phyloP scores from a whole-genome alignment of 2,329 filamentous ascomycete genomes.

The Endoconidiophora laricicola region DNA sequence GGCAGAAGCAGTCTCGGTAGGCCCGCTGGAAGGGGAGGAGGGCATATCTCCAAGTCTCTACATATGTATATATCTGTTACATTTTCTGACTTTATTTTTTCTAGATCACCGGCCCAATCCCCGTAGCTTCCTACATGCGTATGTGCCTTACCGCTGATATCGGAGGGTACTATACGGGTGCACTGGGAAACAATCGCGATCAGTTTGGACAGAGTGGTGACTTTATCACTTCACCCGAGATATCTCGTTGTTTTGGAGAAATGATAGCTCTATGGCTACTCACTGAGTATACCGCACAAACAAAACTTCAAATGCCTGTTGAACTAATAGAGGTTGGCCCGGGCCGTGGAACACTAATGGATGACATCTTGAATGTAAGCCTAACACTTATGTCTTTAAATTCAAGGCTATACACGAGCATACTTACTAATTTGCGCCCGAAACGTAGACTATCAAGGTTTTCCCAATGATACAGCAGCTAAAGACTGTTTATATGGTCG shows the following conservation, averaged over 20 bases:
- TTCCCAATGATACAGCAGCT: constrained; percentile 67
- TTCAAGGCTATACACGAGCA: not conserved
- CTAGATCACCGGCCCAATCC: constrained; percentile 66
- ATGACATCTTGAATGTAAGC: constrained; percentile 75
- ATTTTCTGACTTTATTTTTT: not conserved
- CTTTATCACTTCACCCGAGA: constrained; percentile 94
- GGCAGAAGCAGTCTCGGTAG: constrained; percentile 70
- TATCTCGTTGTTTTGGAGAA: constrained; percentile 93
- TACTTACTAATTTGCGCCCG: not conserved
- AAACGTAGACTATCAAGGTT: constrained; percentile 56
- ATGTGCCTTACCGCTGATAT: constrained; percentile 88
- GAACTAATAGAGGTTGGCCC: constrained; percentile 90
- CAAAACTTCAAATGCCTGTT: constrained; percentile 52
- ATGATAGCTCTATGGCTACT: constrained; percentile 89
- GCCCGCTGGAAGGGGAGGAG: constrained; percentile 8
- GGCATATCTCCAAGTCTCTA: not conserved
- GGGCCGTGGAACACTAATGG: constrained; percentile 89
- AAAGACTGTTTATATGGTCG: constrained; percentile 82
- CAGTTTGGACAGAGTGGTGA: constrained; percentile 89
- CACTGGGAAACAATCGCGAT: constrained; percentile 50
- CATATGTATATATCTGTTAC: too few species aligned
- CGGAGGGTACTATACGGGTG: constrained; percentile 84
- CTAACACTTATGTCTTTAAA: not conserved
- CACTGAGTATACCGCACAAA: constrained; percentile 91
- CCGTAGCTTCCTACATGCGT: constrained; percentile 90